Conservation (phyloP, 106 monocot genomes). For the Acorus gramineus region DNA sequence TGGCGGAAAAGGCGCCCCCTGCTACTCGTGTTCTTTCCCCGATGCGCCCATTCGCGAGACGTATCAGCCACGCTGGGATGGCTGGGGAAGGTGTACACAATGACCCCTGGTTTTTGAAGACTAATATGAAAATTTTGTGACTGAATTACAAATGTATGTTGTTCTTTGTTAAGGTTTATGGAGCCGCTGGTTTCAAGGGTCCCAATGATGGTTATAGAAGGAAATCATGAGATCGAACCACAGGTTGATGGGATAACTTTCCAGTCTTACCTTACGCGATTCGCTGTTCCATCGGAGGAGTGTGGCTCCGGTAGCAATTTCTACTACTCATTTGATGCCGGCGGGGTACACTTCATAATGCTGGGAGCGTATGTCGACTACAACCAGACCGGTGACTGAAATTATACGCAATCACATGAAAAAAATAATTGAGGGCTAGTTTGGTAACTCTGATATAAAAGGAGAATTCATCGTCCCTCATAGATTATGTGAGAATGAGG, state of each 20-base stretch:
- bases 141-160: too few species aligned
- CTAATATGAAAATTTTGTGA: neutral
- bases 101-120: neutral
- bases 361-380: conserved; percentile 81
- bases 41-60: conserved; percentile 76
- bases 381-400: conserved; percentile 43
- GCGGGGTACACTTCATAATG: conserved; percentile 89
- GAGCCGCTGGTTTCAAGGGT: conserved; percentile 69
- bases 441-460: too few species aligned
- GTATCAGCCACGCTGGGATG: conserved; percentile 88
- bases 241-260: conserved; percentile 60
- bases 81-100: conserved; percentile 72
- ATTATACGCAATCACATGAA: too few species aligned
- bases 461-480: neutral
- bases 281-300: conserved; percentile 69
- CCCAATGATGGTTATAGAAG: conserved; percentile 96
- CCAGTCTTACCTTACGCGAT: conserved; percentile 56
- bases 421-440: too few species aligned
- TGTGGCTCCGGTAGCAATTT: conserved; percentile 57
- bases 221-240: conserved; percentile 88
- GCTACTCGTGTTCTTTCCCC: conserved; percentile 78
- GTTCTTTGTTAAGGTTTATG: conserved; percentile 47
- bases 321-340: conserved; percentile 88
- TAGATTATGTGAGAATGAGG: neutral
- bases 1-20: conserved; percentile 62